Percentiles rank a stretch among this genome's conserved stretches.
These are phyloP conservation scores for Articulospora tetracladia DNA, from an alignment of 495 filamentous ascomycete genomes.

Conservation along the genomic window DNA sequence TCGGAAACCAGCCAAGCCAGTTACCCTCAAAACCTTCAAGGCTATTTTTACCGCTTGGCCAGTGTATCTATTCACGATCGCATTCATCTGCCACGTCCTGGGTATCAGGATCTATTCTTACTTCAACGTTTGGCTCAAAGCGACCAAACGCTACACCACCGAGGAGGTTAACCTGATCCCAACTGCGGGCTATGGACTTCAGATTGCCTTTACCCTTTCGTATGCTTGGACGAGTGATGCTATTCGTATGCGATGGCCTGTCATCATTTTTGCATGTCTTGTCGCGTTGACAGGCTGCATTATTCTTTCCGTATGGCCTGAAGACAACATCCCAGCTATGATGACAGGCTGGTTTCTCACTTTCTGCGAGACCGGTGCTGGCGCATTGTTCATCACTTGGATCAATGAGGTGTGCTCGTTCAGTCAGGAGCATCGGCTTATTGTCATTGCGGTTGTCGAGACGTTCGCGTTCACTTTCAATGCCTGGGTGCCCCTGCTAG, in stretches of 20 bases:
- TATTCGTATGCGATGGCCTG: slow-evolving; percentile 15
- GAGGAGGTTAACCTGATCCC: slow-evolving; percentile 31
- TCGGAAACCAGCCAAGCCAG: slow-evolving; percentile 13
- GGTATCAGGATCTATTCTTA: slow-evolving; percentile 23
- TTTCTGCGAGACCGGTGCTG: slow-evolving; percentile 21
- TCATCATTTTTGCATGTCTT: slow-evolving; percentile 19
- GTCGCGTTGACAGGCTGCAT: slow-evolving; percentile 15
- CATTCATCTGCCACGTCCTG: slow-evolving; percentile 19
- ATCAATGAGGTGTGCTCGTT: slow-evolving; percentile 13
- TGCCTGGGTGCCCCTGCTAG: neutral
- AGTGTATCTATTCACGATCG: slow-evolving; percentile 17
- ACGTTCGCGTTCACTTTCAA: neutral
- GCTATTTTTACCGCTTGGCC: slow-evolving; percentile 23
- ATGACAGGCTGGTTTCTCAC: slow-evolving; percentile 26
- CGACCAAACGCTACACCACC: slow-evolving; percentile 27
- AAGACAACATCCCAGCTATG: slow-evolving; percentile 22
- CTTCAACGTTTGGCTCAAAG: slow-evolving; percentile 28
- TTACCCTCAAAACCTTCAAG: slow-evolving; percentile 16
- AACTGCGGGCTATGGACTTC: slow-evolving; percentile 22
- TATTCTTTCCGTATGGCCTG: slow-evolving; percentile 20
- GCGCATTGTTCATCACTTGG: slow-evolving; percentile 22
- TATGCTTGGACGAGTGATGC: slow-evolving; percentile 20
- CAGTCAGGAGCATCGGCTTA: slow-evolving; percentile 2
- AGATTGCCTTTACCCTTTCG: slow-evolving; percentile 19
- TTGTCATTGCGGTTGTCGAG: slow-evolving; percentile 9